Evolutionary conservation across 106 monocot species (phyloP), one percentile per base, ranked within the genome.

Genomic region (Acanthochlamys bracteata): DNA sequence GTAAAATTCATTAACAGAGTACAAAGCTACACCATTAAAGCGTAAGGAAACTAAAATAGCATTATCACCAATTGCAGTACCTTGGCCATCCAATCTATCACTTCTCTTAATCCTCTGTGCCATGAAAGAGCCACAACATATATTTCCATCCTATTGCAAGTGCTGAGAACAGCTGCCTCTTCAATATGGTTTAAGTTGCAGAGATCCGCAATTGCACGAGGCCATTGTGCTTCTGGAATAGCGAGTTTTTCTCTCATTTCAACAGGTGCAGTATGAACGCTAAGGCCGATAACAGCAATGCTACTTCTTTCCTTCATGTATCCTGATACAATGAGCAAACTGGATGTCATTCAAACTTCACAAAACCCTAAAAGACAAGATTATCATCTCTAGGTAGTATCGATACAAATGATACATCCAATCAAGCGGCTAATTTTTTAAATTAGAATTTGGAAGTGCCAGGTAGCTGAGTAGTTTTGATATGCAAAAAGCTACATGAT

Each of bases 221-320:
- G 75, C 96, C 96, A 98, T 57, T 81, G 91, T 64, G 84, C 91
- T 68, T 98, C 96, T 4, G 96, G 91, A 61, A 98, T 66, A 54
- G 96, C 91, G 75, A 98, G 96, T 59, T 98, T 98, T 66, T 98
- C 92, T 26, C 92, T 84, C 96, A 98, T 92, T 71, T 98, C 91
- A 15, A 98, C 96, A 20, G 96, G 91, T 25, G 96, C 83, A 1
- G 91, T 92, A 55, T 98, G 92, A 20, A 98, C 64, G 45, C 88
- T 98, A 40, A 98, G 85, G 59, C 96, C 91, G 45, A 98, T 79
- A 53, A 92, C 96, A 57, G 83, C 91, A 69, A 98, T 76, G 74
- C 96, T 98, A 67, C 91, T 85, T 57, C 81, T 77, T 69, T 98
- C 96, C 81, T 81, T 91, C 76, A 85, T 98, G 66, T 98, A 98